phyloP scores from a whole-genome alignment of 2,329 filamentous ascomycete species.

The Aspergillus pseudoviridinutans region DNA sequence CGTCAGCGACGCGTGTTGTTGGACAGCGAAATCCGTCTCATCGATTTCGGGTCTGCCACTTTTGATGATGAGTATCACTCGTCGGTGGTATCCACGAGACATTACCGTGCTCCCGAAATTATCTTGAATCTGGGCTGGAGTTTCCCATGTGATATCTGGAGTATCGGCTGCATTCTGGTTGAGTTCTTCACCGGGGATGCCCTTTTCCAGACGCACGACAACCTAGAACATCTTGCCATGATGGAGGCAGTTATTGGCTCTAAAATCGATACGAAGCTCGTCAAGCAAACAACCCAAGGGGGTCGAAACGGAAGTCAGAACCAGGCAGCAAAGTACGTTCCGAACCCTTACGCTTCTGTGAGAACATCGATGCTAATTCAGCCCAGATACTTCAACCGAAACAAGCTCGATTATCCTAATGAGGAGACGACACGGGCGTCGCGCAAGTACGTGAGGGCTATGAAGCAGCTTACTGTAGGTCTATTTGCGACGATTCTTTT shows the following conservation, averaged over 20 bases:
- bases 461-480: slow-evolving; percentile 59
- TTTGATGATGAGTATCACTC: slow-evolving; percentile 68
- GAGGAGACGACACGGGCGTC: slow-evolving; percentile 60
- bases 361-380: slow-evolving; percentile 21
- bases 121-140: slow-evolving; percentile 66
- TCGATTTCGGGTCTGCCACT: slow-evolving; percentile 65
- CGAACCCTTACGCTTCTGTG: slow-evolving; percentile 14
- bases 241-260: slow-evolving; percentile 61
- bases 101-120: slow-evolving; percentile 65
- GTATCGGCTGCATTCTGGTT: slow-evolving; percentile 64
- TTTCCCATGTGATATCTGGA: slow-evolving; percentile 66
- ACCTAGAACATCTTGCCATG: slow-evolving; percentile 65
- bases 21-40: slow-evolving; percentile 63
- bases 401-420: slow-evolving; percentile 61
- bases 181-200: slow-evolving; percentile 67
- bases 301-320: slow-evolving; percentile 48
- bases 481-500: neutral
- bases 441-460: slow-evolving; percentile 64
- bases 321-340: slow-evolving; percentile 53
- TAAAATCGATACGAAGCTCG: slow-evolving; percentile 53
- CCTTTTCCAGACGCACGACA: slow-evolving; percentile 66
- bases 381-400: slow-evolving; percentile 51
- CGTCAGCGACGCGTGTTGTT: slow-evolving; percentile 61
- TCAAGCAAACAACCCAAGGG: slow-evolving; percentile 50
- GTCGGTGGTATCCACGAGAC: slow-evolving; percentile 62